phyloP scores from a whole-genome alignment of 345 rosid species.

The Salix brachista region DNA sequence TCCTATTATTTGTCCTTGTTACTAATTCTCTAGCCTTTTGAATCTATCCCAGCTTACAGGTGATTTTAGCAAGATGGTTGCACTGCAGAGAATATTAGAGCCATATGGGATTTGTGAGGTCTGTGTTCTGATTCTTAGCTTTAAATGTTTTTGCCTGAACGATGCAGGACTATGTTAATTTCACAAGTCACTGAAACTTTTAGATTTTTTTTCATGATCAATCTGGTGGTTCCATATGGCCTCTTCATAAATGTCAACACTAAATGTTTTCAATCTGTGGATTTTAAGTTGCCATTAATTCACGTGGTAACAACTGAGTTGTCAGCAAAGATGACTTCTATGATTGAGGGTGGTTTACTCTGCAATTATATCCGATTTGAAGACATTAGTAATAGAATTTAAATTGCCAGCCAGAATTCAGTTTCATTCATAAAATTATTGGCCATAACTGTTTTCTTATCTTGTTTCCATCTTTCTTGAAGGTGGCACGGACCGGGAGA shows the following conservation, averaged over 20 bases:
- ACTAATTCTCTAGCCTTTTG: not conserved
- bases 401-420: not conserved
- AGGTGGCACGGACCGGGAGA: slow-evolving; percentile 79
- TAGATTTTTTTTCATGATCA: not conserved
- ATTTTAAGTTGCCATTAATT: not conserved
- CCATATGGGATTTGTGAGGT: slow-evolving; percentile 76
- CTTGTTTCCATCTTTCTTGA: slow-evolving; percentile 18
- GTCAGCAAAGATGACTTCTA: not conserved
- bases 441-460: too few species aligned
- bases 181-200: not conserved
- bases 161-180: not conserved
- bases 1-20: not conserved
- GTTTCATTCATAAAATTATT: not conserved
- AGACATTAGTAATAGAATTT: not conserved
- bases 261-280: not conserved
- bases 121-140: not conserved
- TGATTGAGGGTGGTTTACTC: not conserved
- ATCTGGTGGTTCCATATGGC: not conserved
- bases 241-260: not conserved
- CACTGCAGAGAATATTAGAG: slow-evolving; percentile 53
- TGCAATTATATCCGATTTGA: not conserved
- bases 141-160: not conserved
- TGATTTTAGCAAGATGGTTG: slow-evolving; percentile 59
- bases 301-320: not conserved
- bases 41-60: slow-evolving; percentile 51